phyloP scores from a whole-genome alignment of 257 asterid species.

The Solanum pinnatisectum region DNA sequence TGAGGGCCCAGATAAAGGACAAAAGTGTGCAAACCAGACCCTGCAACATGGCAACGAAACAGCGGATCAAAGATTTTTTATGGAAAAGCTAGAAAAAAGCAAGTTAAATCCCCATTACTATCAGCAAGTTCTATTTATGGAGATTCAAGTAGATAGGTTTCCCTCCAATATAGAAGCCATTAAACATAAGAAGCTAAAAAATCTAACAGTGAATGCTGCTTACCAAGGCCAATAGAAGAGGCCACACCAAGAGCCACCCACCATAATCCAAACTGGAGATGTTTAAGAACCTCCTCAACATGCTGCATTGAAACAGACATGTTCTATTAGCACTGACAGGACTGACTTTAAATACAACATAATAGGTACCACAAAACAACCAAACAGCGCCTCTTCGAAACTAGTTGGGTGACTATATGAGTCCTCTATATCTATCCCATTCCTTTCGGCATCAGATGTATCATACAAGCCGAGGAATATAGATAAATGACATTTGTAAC shows the following conservation, averaged over 20 bases:
- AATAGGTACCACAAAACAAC: not conserved
- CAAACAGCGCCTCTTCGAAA: not conserved
- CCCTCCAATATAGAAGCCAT: not conserved
- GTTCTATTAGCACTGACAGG: not conserved
- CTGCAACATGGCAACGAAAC: conserved; percentile 19
- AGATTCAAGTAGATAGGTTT: not conserved
- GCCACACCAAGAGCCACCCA: conserved; percentile 98
- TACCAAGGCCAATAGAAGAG: conserved; percentile 97
- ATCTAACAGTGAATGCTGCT: conserved; percentile 2
- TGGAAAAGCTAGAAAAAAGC: not conserved
- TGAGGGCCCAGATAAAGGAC: conserved; percentile 96
- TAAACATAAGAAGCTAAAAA: not conserved
- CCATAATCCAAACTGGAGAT: conserved; percentile 78
- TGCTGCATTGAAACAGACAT: conserved; percentile 38
- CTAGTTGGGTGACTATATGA: not conserved
- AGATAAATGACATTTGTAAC: not conserved
- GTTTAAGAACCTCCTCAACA: conserved; percentile 53
- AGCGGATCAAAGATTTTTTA: not conserved
- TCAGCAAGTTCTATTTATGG: not conserved
- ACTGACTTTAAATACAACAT: not conserved
- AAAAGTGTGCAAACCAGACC: conserved; percentile 93
- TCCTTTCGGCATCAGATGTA: not conserved
- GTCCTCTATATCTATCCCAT: not conserved
- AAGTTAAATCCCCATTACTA: not conserved
- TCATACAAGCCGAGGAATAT: not conserved